phyloP scores from a whole-genome alignment of 2,329 filamentous ascomycete species.

The Aulographum hederae region DNA sequence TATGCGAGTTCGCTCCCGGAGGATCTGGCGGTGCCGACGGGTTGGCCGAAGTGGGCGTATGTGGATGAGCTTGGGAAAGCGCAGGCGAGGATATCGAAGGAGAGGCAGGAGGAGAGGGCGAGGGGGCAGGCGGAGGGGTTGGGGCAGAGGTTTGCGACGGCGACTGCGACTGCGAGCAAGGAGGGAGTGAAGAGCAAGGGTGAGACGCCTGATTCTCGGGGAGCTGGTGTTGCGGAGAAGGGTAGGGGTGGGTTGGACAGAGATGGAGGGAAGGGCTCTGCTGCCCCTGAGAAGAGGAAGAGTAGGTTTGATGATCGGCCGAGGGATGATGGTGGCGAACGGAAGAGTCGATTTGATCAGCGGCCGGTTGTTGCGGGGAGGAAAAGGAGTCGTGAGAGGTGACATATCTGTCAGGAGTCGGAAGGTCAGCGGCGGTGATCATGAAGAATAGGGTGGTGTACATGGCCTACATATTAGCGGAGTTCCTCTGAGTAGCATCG shows the following conservation, averaged over 20 bases:
- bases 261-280: too few species aligned
- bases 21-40: slow-evolving; percentile 18
- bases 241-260: slow-evolving; percentile 8
- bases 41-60: slow-evolving; percentile 24
- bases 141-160: slow-evolving; percentile 7
- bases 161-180: slow-evolving; percentile 11
- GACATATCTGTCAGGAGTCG: too few species aligned
- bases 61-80: slow-evolving; percentile 21
- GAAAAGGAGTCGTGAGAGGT: too few species aligned
- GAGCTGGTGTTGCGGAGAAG: slow-evolving; percentile 9
- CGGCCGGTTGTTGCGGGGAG: too few species aligned
- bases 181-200: background rate
- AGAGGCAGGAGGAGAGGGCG: slow-evolving; percentile 10
- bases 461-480: too few species aligned
- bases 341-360: too few species aligned
- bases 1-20: slow-evolving; percentile 41
- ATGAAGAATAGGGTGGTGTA: too few species aligned
- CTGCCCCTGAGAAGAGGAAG: slow-evolving; percentile 1
- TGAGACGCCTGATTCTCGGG: slow-evolving; percentile 4
- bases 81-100: slow-evolving; percentile 18
- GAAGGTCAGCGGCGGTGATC: too few species aligned
- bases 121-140: slow-evolving; percentile 11
- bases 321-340: too few species aligned
- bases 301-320: background rate
- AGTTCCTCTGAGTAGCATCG: too few species aligned